Percentiles rank a stretch among this genome's conserved stretches.
These are phyloP conservation scores for Hanseniaspora gamundiae DNA, from an alignment of 1,139 yeast species.

Conservation along the genomic window DNA sequence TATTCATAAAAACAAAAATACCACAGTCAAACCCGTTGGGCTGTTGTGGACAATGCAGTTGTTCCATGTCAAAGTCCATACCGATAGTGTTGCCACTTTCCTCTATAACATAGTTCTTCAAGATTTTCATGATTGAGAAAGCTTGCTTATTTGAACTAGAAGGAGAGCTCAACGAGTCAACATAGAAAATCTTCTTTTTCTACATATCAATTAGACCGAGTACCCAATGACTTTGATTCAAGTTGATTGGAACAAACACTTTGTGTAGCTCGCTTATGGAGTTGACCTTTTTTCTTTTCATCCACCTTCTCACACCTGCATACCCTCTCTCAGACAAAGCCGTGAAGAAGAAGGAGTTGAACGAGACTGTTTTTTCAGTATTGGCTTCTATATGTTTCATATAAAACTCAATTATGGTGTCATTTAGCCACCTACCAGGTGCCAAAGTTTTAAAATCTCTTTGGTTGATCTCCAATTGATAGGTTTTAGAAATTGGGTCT, in stretches of 20 bases:
- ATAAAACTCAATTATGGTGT: constrained; percentile 78
- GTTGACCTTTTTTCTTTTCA: constrained; percentile 68
- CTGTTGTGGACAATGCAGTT: constrained; percentile 64
- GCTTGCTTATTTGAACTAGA: constrained; percentile 37
- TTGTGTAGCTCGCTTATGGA: constrained; percentile 51
- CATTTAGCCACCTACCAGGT: constrained; percentile 79
- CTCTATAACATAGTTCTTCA: constrained; percentile 48
- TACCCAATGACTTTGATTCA: constrained; percentile 86
- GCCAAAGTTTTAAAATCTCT: constrained; percentile 61
- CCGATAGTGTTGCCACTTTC: constrained; percentile 36
- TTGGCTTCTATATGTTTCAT: constrained; percentile 40
- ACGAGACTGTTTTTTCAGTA: constrained; percentile 39
- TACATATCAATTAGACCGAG: constrained; percentile 64
- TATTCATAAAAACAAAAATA: constrained; percentile 77
- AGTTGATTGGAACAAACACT: constrained; percentile 74
- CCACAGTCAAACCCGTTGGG: constrained; percentile 92
- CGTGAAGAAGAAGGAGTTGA: constrained; percentile 82
- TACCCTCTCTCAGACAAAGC: constrained; percentile 65
- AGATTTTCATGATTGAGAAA: constrained; percentile 37
- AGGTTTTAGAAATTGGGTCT: constrained; percentile 28
- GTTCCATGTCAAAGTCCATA: constrained; percentile 27
- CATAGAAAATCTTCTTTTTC: constrained; percentile 47
- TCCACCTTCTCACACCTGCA: constrained; percentile 78
- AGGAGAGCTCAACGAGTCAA: constrained; percentile 51
- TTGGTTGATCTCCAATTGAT: constrained; percentile 47